These are phyloP conservation scores for Cichorium intybus DNA, from an alignment of 140 eudicot genomes.

Conservation along the genomic window DNA sequence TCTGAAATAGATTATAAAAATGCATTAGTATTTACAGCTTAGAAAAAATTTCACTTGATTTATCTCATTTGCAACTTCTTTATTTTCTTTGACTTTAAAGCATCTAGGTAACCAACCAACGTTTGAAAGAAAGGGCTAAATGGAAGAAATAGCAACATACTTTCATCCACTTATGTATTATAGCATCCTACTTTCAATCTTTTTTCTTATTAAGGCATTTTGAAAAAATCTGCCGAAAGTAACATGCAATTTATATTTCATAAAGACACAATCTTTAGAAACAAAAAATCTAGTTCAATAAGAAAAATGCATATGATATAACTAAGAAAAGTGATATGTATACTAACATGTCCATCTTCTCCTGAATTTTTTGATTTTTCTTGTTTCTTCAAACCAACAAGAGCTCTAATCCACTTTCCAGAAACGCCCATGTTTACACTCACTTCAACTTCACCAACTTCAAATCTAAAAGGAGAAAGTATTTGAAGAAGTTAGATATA, in stretches of 20 bases:
- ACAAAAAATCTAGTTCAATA: not conserved
- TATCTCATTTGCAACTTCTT: not conserved
- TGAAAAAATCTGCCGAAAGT: too few relatives aligned
- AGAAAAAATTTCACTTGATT: not conserved
- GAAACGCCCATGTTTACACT: slow-evolving; percentile 70
- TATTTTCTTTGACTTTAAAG: not conserved
- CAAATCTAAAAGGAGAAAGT: slow-evolving; percentile 34
- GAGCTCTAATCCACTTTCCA: slow-evolving; percentile 77
- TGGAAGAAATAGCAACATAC: too few relatives aligned
- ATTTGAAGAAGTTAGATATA: not conserved
- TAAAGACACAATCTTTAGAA: not conserved
- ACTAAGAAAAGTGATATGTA: not conserved
- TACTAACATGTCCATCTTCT: slow-evolving; percentile 67
- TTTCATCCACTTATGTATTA: too few relatives aligned
- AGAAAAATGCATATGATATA: slow-evolving; percentile 10
- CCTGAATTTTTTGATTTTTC: slow-evolving; percentile 61
- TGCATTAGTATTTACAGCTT: not conserved
- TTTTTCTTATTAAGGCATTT: too few relatives aligned
- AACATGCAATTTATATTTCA: too few relatives aligned
- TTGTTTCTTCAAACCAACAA: slow-evolving; percentile 78
- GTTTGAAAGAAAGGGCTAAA: not conserved
- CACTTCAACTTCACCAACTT: slow-evolving; percentile 25
- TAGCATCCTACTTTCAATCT: too few relatives aligned
- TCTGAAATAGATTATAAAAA: slow-evolving; percentile 39
- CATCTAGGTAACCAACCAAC: not conserved